phyloP scores from a whole-genome alignment of 2,329 filamentous ascomycete species.

The Blumeria hordei region DNA sequence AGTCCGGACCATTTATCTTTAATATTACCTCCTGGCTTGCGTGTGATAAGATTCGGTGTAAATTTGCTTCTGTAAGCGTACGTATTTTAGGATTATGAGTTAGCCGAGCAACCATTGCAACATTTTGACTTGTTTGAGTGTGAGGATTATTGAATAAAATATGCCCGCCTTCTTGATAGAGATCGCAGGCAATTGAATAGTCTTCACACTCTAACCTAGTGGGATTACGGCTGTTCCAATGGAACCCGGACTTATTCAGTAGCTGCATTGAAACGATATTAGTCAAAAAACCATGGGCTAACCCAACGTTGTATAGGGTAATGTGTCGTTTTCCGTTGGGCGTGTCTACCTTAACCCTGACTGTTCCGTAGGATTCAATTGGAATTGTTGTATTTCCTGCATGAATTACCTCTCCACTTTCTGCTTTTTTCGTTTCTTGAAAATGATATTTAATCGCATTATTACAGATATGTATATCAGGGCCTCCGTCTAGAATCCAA shows the following conservation, averaged over 20 bases:
- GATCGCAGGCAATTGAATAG: background rate
- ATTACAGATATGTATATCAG: constrained; percentile 1
- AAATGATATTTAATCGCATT: background rate
- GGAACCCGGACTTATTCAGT: background rate
- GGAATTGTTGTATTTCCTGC: background rate
- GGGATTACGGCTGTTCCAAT: background rate
- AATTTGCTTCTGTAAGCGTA: background rate
- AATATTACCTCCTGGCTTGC: background rate
- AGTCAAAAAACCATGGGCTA: background rate
- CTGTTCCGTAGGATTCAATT: background rate
- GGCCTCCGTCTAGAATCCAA: background rate
- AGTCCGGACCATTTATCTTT: background rate
- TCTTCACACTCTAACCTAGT: background rate
- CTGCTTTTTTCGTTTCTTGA: background rate
- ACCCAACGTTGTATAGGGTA: background rate
- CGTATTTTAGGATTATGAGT: background rate
- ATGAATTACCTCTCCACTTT: background rate
- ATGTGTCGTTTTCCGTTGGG: background rate
- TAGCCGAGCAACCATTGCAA: background rate
- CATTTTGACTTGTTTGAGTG: background rate
- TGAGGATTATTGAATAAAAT: background rate
- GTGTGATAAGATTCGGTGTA: background rate
- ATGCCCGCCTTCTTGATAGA: constrained; percentile 1
- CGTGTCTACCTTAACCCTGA: background rate
- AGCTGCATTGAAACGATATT: background rate